Base-by-base conservation (phyloP, 2,329 filamentous ascomycete species). In the Colletotrichum sp. region DNA sequence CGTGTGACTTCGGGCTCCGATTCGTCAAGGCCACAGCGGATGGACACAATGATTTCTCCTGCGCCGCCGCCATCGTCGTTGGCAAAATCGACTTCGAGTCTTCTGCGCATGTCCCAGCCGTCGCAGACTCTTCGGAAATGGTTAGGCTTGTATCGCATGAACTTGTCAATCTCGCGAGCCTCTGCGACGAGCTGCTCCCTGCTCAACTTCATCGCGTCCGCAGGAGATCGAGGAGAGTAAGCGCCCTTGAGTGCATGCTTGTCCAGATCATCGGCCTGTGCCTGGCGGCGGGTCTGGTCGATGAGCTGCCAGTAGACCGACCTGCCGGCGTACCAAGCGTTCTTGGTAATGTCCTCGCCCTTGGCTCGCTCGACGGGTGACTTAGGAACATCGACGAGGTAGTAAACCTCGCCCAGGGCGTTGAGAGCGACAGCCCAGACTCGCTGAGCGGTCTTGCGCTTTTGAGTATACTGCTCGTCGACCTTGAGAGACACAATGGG, bases 371-470 rank as follows among this genome's bases (percentile, higher is more conserved):
- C 86, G 9, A 77, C 18, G 9, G 90, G 87, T 24, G 90, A 86
- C 43, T 89, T 88, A 0, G 95, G 95, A 8, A 93, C 89, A 65
- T 95, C 92, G 2, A 91, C 94, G 2, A 99, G 87, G 79, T 96
- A 98, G 83, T 94, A 99, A 0, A 98, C 88, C 83, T 99, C 97
- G 2, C 97, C 97, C 10, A 99, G 88, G 0, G 97, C 96, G 82
- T 99, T 99, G 68, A 99, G 85, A n/a, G 92, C 95, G 57, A 96
- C 93, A n/a, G 95, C 95, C 95, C 96, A 99, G 14, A 97, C 91
- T 32, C 96, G 93, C 14, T 92, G 91, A 66, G 93, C 88, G 6
- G 90, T 87, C 81, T 93, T 93, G 34, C 96, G 93, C 79, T 92
- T 93, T 30, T 89, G 84, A 65, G 90, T 96, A 83, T 96, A 97